Base-by-base conservation (phyloP, 176 grass and related monocot genomes). In the Bothriochloa decipiens region DNA sequence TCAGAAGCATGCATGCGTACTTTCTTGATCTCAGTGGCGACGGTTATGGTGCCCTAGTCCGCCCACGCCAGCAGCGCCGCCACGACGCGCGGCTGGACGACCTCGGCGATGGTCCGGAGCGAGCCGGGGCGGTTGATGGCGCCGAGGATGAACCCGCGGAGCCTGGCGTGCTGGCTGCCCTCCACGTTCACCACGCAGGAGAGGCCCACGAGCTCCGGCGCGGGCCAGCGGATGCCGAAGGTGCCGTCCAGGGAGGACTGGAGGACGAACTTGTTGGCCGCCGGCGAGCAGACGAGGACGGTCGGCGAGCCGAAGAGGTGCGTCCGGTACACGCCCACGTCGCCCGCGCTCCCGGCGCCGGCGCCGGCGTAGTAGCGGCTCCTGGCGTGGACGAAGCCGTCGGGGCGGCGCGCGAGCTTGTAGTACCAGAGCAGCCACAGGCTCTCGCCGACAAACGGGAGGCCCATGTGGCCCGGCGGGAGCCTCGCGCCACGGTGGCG, bases 401-500 rank as follows among this genome's bases (percentile, higher is more conserved):
- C 66, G 11, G 74, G 80, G 28, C 60, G 84, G 40, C 78, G 84
- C 17, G 39, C 29, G 63, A 50, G 11, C 80, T 70, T 75, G 80
- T 70, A 87, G 89, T 90, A 75, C 80, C 89, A 90, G 33, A 79
- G 66, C 13, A 86, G 62, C 28, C 42, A 3, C 57, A 74, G 68
- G 12, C 57, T 79, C 84, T 90, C 88, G 32, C 83, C 77, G 32
- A 90, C 4, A 65, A 90, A 85, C 3, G 88, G 83, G 22, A 90
- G 70, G 50, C 88, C 88, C 84, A 86, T 83, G 79, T 86, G 88
- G 16, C 83, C 88, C 14, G 84, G 88, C 20, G 88, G 88, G 68
- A 90, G 77, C 29, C 47, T 52, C 50, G 17, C 17, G 17, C 50
- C 2, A 10, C 53, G 9, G 2, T 2, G 22, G 1, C n/a, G n/a